Evolutionary conservation across 2,329 filamentous ascomycete species (phyloP).

Genomic region (Apiospora sp.): DNA sequence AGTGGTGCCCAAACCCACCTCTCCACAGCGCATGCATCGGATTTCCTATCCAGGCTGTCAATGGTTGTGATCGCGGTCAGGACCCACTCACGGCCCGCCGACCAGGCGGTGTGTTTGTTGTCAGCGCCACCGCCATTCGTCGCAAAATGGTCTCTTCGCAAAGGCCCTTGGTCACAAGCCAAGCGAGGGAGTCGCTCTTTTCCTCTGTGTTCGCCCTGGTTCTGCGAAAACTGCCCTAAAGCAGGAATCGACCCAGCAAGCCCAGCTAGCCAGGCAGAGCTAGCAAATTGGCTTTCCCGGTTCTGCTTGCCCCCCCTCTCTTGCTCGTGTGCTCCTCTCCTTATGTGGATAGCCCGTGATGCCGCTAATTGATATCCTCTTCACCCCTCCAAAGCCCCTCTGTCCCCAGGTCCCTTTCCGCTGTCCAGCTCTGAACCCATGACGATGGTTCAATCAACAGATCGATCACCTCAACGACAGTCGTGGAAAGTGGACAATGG

Average conservation of each 20-base stretch:
- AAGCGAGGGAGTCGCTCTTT: background rate
- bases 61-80: slow-evolving; percentile 12
- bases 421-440: background rate
- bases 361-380: background rate
- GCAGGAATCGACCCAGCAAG: background rate
- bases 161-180: background rate
- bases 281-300: slow-evolving; percentile 2
- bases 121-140: slow-evolving; percentile 18
- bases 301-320: background rate
- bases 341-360: background rate
- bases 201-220: slow-evolving; percentile 11
- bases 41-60: background rate
- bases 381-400: slow-evolving; percentile 8
- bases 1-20: slow-evolving; percentile 23
- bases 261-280: background rate
- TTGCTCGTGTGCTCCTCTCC: background rate
- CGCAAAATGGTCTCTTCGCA: slow-evolving; percentile 1
- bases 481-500: background rate
- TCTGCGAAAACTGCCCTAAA: background rate
- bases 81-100: slow-evolving; percentile 11
- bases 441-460: background rate
- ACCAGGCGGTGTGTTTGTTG: slow-evolving; percentile 21
- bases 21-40: slow-evolving; percentile 21
- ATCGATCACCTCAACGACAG: slow-evolving; percentile 1
- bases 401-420: background rate